A percentile compares a stretch with the other conserved stretches of the same genome.
Conservation (phyloP, 768 basidiomycete species). For the Punctularia strigosozonata region DNA sequence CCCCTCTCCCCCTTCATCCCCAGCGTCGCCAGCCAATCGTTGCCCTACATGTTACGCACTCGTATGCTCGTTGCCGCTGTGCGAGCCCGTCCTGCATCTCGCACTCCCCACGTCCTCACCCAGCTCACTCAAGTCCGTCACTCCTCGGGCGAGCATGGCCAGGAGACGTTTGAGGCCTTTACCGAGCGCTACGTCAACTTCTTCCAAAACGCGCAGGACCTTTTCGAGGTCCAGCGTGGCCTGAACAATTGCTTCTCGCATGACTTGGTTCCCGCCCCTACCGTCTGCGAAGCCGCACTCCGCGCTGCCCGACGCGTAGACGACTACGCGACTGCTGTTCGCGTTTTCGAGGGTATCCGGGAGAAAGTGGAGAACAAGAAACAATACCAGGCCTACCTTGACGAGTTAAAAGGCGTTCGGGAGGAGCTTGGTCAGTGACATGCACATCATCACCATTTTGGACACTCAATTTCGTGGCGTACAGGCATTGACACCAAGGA, state of each 20-base stretch:
- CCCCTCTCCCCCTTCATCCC: background rate
- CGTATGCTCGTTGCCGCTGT: no score
- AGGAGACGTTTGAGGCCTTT: slow-evolving; percentile 92
- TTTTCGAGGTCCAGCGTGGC: slow-evolving; percentile 98
- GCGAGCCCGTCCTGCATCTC: no score
- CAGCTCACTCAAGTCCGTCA: no score
- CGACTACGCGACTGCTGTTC: slow-evolving; percentile 94
- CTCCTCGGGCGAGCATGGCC: slow-evolving; percentile 53
- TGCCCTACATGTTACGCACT: no score
- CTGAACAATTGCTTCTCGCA: slow-evolving; percentile 99
- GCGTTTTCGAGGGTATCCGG: slow-evolving; percentile 90
- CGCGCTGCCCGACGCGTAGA: slow-evolving; percentile 85
- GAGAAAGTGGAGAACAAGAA: slow-evolving; percentile 97
- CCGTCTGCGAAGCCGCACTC: slow-evolving; percentile 79
- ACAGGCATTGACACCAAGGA: slow-evolving; percentile 51
- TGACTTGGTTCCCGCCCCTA: slow-evolving; percentile 82
- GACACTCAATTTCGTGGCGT: background rate
- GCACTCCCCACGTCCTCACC: no score
- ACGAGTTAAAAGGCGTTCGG: slow-evolving; percentile 78
- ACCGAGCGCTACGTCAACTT: slow-evolving; percentile 89
- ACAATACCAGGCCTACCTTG: slow-evolving; percentile 89
- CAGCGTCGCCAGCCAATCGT: background rate
- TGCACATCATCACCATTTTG: background rate
- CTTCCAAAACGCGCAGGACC: slow-evolving; percentile 86
- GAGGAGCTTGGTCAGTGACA: slow-evolving; percentile 74